phyloP scores from a whole-genome alignment of 192 early-diverging fungal genomes.

The Podila horticola region DNA sequence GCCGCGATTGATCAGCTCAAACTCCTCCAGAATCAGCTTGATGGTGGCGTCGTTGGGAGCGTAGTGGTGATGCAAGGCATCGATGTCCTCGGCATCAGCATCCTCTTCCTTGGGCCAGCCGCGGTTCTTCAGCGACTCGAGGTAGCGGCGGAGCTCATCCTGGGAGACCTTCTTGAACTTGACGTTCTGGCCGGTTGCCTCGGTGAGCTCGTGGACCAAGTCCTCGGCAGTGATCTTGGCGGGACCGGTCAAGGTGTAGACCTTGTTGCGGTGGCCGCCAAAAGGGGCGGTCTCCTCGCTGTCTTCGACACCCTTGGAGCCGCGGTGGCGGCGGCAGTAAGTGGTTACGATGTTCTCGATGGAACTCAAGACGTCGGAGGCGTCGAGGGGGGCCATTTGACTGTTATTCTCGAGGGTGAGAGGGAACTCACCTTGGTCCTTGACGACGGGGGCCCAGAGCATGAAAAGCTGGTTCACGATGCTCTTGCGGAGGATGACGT shows the following conservation, averaged over 20 bases:
- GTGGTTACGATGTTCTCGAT: constrained; percentile 11
- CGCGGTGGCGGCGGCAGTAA: neutral
- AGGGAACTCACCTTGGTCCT: constrained; percentile 24
- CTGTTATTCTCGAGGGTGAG: neutral
- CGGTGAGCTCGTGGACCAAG: constrained; percentile 11
- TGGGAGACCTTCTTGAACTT: constrained; percentile 19
- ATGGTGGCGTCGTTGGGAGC: constrained; percentile 17
- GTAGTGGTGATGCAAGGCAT: neutral
- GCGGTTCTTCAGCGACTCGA: constrained; percentile 24
- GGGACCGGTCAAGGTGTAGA: constrained; percentile 33
- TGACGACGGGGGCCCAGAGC: constrained; percentile 19
- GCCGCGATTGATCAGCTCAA: constrained; percentile 20
- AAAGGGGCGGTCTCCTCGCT: neutral
- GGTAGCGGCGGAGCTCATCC: constrained; percentile 27
- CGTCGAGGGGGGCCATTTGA: constrained; percentile 27
- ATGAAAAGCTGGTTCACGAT: constrained; percentile 27
- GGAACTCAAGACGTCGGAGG: constrained; percentile 17
- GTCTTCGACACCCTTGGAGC: neutral
- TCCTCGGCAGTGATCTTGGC: constrained; percentile 13
- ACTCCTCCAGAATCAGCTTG: constrained; percentile 26
- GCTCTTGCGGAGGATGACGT: constrained; percentile 30
- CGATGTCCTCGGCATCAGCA: neutral
- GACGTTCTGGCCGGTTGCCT: constrained; percentile 25
- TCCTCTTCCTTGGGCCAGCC: neutral
- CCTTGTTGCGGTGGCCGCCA: constrained; percentile 22